Percentiles rank a stretch among this genome's conserved stretches.
Conservation (phyloP, 2,329 filamentous ascomycete genomes). For the Beauveria medogensis region DNA sequence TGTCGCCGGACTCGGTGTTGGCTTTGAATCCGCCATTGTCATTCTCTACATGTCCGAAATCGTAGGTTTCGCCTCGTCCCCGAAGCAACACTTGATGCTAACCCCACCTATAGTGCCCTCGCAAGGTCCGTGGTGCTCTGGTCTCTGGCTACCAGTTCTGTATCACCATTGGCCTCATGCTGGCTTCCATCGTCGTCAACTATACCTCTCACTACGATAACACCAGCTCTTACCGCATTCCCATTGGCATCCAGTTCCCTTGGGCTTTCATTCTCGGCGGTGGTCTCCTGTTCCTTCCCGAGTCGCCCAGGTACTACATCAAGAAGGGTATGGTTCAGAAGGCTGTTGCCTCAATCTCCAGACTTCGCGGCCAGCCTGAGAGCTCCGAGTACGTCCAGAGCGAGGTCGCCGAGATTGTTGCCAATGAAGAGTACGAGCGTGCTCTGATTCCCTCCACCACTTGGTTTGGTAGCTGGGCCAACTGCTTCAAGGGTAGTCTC, state of each 20-base stretch:
- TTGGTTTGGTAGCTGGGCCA: constrained; percentile 62
- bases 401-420: constrained; percentile 78
- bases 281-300: constrained; percentile 70
- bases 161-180: constrained; percentile 69
- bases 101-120: constrained; percentile 37
- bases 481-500: constrained; percentile 59
- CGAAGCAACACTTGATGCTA: constrained; percentile 13
- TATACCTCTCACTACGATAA: constrained; percentile 54
- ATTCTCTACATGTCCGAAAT: constrained; percentile 87
- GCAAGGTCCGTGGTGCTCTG: constrained; percentile 67
- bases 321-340: constrained; percentile 63
- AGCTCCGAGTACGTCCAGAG: constrained; percentile 68
- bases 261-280: constrained; percentile 69
- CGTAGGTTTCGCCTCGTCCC: constrained; percentile 28
- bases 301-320: constrained; percentile 80
- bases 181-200: constrained; percentile 69
- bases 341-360: constrained; percentile 54
- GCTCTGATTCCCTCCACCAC: constrained; percentile 55
- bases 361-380: constrained; percentile 64
- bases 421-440: constrained; percentile 82
- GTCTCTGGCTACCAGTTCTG: constrained; percentile 82
- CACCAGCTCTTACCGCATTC: constrained; percentile 68
- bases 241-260: constrained; percentile 70
- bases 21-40: constrained; percentile 72
- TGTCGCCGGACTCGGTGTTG: constrained; percentile 69